Evolutionary conservation across 139 green algal genomes (phyloP).

Genomic region (Coelastrella sp.): DNA sequence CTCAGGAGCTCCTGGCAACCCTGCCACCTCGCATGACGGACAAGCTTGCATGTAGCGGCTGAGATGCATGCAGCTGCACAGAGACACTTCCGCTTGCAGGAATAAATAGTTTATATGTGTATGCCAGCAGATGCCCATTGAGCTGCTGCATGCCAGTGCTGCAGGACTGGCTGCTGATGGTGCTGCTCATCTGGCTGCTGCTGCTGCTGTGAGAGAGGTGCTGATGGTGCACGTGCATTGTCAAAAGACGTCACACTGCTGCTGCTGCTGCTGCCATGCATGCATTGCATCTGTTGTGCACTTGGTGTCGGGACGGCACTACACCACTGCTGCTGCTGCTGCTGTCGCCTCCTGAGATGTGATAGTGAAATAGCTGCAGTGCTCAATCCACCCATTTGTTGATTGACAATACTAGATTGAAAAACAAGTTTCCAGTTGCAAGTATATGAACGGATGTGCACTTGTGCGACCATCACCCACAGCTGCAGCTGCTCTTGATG

Average conservation of each 20-base stretch:
- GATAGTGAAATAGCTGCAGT: no score
- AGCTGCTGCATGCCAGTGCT: background rate
- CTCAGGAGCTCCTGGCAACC: no score
- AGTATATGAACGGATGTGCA: background rate
- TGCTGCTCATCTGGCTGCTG: background rate
- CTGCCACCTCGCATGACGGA: no score
- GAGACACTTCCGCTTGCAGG: no score
- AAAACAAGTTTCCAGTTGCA: background rate
- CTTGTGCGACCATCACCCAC: no score
- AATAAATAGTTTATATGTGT: no score
- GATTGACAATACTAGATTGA: no score
- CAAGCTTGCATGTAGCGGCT: no score
- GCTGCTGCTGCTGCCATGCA: background rate
- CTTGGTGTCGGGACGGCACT: background rate
- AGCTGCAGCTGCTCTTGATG: background rate
- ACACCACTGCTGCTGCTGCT: background rate
- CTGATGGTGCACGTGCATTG: background rate
- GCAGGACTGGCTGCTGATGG: background rate
- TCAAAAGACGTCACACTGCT: background rate
- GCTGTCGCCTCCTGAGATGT: background rate
- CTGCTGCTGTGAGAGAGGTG: background rate
- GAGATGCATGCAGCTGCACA: no score
- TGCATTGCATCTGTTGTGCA: background rate
- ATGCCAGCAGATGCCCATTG: no score
- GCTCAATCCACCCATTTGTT: no score